These are phyloP conservation scores for Parietaria judaica DNA, from an alignment of 306 rosid genomes.

Conservation along the genomic window DNA sequence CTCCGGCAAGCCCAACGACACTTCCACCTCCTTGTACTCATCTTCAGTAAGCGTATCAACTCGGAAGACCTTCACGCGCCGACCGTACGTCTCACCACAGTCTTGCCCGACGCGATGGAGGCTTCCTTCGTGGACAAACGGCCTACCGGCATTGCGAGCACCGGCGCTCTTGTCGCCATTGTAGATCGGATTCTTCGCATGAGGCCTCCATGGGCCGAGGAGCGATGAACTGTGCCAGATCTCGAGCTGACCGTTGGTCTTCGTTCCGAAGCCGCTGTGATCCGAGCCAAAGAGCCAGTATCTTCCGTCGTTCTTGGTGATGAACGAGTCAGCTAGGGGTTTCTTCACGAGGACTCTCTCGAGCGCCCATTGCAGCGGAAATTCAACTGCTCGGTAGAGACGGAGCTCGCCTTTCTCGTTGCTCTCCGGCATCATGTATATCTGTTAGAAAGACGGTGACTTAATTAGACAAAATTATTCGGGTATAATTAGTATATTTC, in stretches of 20 bases:
- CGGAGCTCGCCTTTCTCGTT: constrained; percentile 79
- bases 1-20: constrained; percentile 48
- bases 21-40: constrained; percentile 77
- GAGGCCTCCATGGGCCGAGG: constrained; percentile 92
- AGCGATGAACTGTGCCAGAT: constrained; percentile 85
- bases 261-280: constrained; percentile 77
- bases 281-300: constrained; percentile 98
- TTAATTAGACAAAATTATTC: no score
- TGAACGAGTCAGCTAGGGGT: constrained; percentile 76
- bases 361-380: constrained; percentile 81
- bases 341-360: constrained; percentile 69
- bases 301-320: constrained; percentile 42
- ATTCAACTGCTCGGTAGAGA: constrained; percentile 66
- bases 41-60: constrained; percentile 63
- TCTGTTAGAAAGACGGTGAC: constrained; percentile 29
- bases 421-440: constrained; percentile 95
- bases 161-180: constrained; percentile 70
- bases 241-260: constrained; percentile 81
- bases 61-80: constrained; percentile 57
- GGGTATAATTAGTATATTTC: not conserved
- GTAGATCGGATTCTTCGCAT: constrained; percentile 75
- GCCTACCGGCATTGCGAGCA: constrained; percentile 98
- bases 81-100: constrained; percentile 93
- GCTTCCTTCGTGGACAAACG: constrained; percentile 61
- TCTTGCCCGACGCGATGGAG: constrained; percentile 91